A percentile compares a stretch with the other conserved stretches of the same genome.
These are phyloP conservation scores for Phytophthora pisi DNA, from an alignment of 352 stramenopile species.

Conservation along the genomic window DNA sequence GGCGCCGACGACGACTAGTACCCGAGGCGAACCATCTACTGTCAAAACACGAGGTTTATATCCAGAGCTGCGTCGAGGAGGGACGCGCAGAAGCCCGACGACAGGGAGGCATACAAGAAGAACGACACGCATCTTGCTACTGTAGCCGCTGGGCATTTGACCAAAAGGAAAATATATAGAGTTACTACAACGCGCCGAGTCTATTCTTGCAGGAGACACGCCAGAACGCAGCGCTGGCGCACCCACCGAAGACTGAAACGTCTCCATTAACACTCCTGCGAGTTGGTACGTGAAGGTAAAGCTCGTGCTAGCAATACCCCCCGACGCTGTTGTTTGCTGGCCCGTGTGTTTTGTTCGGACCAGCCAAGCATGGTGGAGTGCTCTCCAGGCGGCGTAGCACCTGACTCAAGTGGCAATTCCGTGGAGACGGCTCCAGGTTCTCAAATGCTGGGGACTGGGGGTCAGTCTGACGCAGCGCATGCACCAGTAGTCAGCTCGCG, in stretches of 20 bases:
- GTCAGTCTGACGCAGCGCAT: not conserved
- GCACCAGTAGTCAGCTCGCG: not conserved
- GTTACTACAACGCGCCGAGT: constrained; percentile 26
- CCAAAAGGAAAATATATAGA: constrained; percentile 52
- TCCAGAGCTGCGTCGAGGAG: constrained; percentile 27
- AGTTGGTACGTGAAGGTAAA: constrained; percentile 18
- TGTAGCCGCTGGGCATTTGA: constrained; percentile 26
- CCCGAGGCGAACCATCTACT: constrained; percentile 27
- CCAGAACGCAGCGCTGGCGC: constrained; percentile 3
- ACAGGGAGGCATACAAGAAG: constrained; percentile 8
- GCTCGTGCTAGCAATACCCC: constrained; percentile 2
- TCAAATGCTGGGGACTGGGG: not conserved
- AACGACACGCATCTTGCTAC: constrained; percentile 14
- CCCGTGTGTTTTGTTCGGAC: constrained; percentile 25
- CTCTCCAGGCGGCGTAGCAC: constrained; percentile 7
- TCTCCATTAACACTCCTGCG: constrained; percentile 16
- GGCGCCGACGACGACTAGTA: constrained; percentile 34
- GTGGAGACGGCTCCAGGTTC: not conserved
- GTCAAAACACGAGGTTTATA: constrained; percentile 22
- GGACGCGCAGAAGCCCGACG: constrained; percentile 12
- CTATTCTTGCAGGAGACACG: constrained; percentile 35
- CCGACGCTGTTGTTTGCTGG: constrained; percentile 19
- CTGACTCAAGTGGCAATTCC: constrained; percentile 10
- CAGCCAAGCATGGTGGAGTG: constrained; percentile 24
- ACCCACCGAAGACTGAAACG: constrained; percentile 21